phyloP scores from a whole-genome alignment of 73 alveolate genomes.

The Effrenium voratum region DNA sequence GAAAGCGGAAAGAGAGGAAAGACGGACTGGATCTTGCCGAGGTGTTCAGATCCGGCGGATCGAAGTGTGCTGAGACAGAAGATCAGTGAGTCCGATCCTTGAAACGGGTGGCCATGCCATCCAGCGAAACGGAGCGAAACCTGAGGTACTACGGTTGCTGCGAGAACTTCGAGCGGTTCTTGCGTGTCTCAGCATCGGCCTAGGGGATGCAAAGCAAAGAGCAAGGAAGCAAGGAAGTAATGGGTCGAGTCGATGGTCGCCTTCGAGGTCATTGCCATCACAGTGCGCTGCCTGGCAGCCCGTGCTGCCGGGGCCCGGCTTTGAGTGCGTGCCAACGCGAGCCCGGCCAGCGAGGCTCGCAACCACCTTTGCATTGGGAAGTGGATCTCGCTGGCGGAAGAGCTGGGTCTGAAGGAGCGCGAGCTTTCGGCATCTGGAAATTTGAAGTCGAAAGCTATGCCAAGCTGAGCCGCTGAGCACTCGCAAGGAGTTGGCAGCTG shows the following conservation, averaged over 20 bases:
- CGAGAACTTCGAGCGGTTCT: slow-evolving; percentile 25
- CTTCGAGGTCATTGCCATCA: slow-evolving; percentile 15
- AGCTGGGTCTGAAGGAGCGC: not conserved
- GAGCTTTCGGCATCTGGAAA: no score
- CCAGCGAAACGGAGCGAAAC: not conserved
- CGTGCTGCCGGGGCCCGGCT: not conserved
- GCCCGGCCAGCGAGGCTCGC: not conserved
- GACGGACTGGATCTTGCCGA: not conserved
- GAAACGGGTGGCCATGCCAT: not conserved
- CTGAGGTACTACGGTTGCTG: slow-evolving; percentile 26
- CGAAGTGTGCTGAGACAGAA: not conserved
- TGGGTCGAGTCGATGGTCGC: not conserved
- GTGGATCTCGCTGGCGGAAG: slow-evolving; percentile 5
- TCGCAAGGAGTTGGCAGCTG: not conserved
- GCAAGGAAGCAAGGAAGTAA: not conserved
- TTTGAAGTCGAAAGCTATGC: not conserved
- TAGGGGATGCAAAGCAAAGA: not conserved
- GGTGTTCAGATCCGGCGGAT: slow-evolving; percentile 14
- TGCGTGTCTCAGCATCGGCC: not conserved
- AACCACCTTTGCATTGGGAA: not conserved
- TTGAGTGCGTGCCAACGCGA: not conserved
- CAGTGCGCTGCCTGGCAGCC: slow-evolving; percentile 12
- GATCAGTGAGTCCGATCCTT: not conserved
- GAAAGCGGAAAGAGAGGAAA: not conserved
- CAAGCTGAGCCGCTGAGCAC: not conserved